Evolutionary conservation across 768 basidiomycete species (phyloP).

Genomic region (Paxillus involutus): DNA sequence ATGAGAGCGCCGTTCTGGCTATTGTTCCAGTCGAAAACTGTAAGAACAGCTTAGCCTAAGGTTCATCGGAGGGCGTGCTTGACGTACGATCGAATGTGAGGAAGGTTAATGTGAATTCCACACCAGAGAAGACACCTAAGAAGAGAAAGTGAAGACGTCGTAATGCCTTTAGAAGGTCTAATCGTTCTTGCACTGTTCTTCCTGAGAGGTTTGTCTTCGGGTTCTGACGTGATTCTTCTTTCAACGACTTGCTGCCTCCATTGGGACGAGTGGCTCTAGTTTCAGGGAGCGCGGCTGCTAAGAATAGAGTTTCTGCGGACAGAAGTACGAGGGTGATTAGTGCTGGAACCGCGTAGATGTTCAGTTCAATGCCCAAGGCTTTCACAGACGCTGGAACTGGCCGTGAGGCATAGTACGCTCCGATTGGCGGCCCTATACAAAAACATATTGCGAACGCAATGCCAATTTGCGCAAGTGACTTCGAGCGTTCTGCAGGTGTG

Average conservation of each 20-base stretch:
- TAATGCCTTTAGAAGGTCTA: slow-evolving; percentile 56
- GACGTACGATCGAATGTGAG: slow-evolving; percentile 83
- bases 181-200: slow-evolving; percentile 44
- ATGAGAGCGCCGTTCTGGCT: slow-evolving; percentile 85
- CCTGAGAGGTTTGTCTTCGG: slow-evolving; percentile 12
- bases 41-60: not conserved
- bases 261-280: slow-evolving; percentile 55
- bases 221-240: slow-evolving; percentile 15
- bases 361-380: slow-evolving; percentile 63
- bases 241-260: slow-evolving; percentile 16
- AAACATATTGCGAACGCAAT: slow-evolving; percentile 97
- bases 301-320: slow-evolving; percentile 75
- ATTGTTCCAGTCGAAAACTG: slow-evolving; percentile 89
- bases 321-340: slow-evolving; percentile 78
- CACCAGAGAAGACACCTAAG: slow-evolving; percentile 87
- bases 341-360: slow-evolving; percentile 92
- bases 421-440: slow-evolving; percentile 88
- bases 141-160: slow-evolving; percentile 81
- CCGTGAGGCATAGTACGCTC: slow-evolving; percentile 92
- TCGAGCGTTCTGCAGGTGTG: slow-evolving; percentile 74
- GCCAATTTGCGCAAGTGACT: slow-evolving; percentile 87
- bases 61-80: slow-evolving; percentile 1
- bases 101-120: slow-evolving; percentile 97
- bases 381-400: slow-evolving; percentile 64
- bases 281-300: slow-evolving; percentile 78